A percentile compares a stretch with the other conserved stretches of the same genome.
Evolutionary conservation across 2,329 filamentous ascomycete species (phyloP).

Genomic region (Periglandula ipomoeae): DNA sequence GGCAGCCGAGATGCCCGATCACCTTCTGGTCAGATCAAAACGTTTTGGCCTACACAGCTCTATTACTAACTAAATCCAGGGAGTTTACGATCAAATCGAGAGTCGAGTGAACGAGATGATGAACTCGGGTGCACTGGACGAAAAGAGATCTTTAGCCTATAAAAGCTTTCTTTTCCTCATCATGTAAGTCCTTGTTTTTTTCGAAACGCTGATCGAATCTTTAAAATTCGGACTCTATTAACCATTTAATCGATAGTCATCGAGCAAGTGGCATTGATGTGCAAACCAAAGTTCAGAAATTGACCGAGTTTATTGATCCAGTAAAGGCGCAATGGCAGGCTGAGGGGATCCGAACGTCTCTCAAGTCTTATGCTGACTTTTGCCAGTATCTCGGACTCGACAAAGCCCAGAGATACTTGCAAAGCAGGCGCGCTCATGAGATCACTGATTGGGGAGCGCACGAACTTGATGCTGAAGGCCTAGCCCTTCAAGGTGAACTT

Average conservation of each 20-base stretch:
- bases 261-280: constrained; percentile 68
- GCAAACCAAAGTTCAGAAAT: constrained; percentile 58
- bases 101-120: constrained; percentile 73
- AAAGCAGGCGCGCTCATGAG: constrained; percentile 60
- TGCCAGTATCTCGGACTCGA: constrained; percentile 71
- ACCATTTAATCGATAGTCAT: constrained; percentile 50
- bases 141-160: constrained; percentile 77
- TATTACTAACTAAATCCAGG: constrained; percentile 28
- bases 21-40: constrained; percentile 55
- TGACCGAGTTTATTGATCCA: constrained; percentile 72
- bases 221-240: no score
- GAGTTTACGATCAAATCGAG: constrained; percentile 82
- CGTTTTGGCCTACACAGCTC: background rate
- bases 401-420: constrained; percentile 72
- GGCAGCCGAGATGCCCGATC: constrained; percentile 83
- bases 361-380: constrained; percentile 71
- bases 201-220: no score
- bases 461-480: constrained; percentile 68
- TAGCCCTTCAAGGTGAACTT: constrained; percentile 68
- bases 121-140: constrained; percentile 62
- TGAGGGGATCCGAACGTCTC: constrained; percentile 54
- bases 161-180: constrained; percentile 91
- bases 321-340: constrained; percentile 74
- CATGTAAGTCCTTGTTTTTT: constrained; percentile 51
- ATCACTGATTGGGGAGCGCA: constrained; percentile 76